Conservation (phyloP, 2,329 filamentous ascomycete genomes). For the Pseudopyricularia cyperi region DNA sequence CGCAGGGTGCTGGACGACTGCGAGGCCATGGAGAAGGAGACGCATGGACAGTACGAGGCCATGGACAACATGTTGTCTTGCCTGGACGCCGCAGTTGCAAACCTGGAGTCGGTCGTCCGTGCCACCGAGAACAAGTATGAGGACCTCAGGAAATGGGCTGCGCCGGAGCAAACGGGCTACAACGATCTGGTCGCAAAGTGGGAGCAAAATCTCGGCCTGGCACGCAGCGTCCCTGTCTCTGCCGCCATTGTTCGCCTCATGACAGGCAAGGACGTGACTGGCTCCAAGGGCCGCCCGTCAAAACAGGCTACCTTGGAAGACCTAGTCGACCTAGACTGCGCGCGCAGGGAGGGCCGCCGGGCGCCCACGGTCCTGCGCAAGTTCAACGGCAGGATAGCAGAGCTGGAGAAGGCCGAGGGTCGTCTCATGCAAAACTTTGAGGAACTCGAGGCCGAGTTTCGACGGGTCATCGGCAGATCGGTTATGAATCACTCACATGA, state of each 20-base stretch:
- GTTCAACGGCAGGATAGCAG: conserved; percentile 45
- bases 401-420: conserved; percentile 46
- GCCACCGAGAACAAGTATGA: conserved; percentile 57
- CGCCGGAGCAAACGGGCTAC: conserved; percentile 55
- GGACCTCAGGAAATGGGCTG: conserved; percentile 59
- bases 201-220: conserved; percentile 54
- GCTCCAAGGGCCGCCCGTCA: conserved; percentile 25
- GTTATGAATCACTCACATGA: conserved; percentile 47
- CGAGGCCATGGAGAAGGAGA: conserved; percentile 45
- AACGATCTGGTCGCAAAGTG: conserved; percentile 49
- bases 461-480: conserved; percentile 41
- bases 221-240: conserved; percentile 52
- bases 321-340: conserved; percentile 61
- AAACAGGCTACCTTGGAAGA: conserved; percentile 53
- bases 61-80: conserved; percentile 67
- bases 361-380: conserved; percentile 44
- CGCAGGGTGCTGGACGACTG: conserved; percentile 57
- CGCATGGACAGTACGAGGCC: conserved; percentile 55
- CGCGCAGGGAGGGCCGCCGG: conserved; percentile 57
- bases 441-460: conserved; percentile 48
- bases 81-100: conserved; percentile 73
- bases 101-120: conserved; percentile 64
- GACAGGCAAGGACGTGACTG: conserved; percentile 30
- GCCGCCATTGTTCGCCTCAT: conserved; percentile 54
- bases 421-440: conserved; percentile 50